Evolutionary conservation across 768 basidiomycete genomes (phyloP).

Genomic region (Kwoniella heveanensis): DNA sequence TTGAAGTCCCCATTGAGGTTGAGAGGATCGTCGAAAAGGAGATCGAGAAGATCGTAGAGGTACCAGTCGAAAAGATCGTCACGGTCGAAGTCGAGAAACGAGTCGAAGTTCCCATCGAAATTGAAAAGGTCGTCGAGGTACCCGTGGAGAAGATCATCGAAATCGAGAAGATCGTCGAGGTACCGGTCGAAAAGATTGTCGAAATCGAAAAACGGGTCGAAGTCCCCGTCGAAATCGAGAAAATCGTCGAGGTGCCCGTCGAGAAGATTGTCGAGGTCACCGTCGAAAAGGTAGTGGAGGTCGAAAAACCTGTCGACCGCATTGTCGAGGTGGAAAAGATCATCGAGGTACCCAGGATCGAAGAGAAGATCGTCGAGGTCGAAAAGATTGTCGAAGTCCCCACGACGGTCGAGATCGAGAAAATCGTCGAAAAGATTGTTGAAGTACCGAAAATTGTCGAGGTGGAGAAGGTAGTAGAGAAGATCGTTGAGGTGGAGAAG

Average conservation of each 20-base stretch:
- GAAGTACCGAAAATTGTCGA: slow-evolving; percentile 42
- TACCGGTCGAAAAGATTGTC: slow-evolving; percentile 40
- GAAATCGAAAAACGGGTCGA: slow-evolving; percentile 50
- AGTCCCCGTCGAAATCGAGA: slow-evolving; percentile 37
- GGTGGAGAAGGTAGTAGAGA: slow-evolving; percentile 36
- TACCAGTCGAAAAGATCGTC: slow-evolving; percentile 50
- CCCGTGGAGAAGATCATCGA: slow-evolving; percentile 37
- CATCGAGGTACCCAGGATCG: slow-evolving; percentile 34
- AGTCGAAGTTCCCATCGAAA: no score
- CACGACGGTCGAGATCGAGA: slow-evolving; percentile 32
- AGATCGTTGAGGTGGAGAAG: slow-evolving; percentile 35
- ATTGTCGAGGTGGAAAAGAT: slow-evolving; percentile 53
- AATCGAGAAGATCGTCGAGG: slow-evolving; percentile 35
- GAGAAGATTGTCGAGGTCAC: slow-evolving; percentile 41
- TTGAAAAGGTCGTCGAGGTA: slow-evolving; percentile 47
- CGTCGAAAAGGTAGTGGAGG: slow-evolving; percentile 41
- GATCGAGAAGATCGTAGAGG: slow-evolving; percentile 33
- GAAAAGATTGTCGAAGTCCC: slow-evolving; percentile 40
- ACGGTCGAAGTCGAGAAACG: slow-evolving; percentile 39
- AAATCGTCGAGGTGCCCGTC: slow-evolving; percentile 41
- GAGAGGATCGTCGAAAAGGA: slow-evolving; percentile 44
- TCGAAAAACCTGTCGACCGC: slow-evolving; percentile 41
- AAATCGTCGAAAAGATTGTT: slow-evolving; percentile 39
- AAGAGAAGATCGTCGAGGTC: slow-evolving; percentile 44
- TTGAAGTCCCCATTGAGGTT: slow-evolving; percentile 42